Base-by-base conservation (phyloP, 2,329 filamentous ascomycete species). In the Pestalotiopsis fici region DNA sequence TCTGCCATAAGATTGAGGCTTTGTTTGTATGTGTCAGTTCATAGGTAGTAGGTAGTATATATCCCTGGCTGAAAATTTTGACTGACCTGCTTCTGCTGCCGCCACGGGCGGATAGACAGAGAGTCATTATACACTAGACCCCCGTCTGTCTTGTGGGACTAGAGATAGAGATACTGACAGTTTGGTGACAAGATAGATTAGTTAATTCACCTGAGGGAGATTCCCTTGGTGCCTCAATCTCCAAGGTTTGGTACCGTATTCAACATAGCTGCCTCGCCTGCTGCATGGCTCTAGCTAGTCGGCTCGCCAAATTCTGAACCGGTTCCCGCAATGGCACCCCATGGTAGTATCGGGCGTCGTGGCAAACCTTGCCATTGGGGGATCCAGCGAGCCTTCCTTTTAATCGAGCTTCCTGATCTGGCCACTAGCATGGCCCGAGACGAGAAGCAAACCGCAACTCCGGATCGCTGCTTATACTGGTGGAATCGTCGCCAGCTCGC, bases 151-250 rank as follows among this genome's bases (percentile, higher is more conserved):
- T 27, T 27, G 23, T 57, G 27, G 23, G 23, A 27, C 23, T 23
- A 31, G 43, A 50, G 43, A 50, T 50, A 50, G 18, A 50, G 18
- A 50, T 50, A 50, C 43, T 27, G 55, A 31, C 55, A 27, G 23
- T 6, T 25, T 21, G 55, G 23, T 25, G 23, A 18, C 59, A 35
- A 35, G 15, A 61, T 27, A 61, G 39, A 60, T 31, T 60, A 27
- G n/a, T 50, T 62, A 23, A 62, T 56, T 64, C 61, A 64, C 61
- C 61, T 64, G 61, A 64, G 61, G 61, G 61, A 64, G 61, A 64
- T 64, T 64, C 55, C 43, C 27, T 50, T 25, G 9, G 11, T 27
- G 23, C 77, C 37, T 54, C 21, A 28, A 35, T 64, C 50, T 54
- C 25, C 43, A 62, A 50, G 21, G 28, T 25, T 18, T 64, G 61